These are phyloP conservation scores for Fomitopsis palustris DNA, from an alignment of 1,284 basidiomycete species.

Conservation along the genomic window DNA sequence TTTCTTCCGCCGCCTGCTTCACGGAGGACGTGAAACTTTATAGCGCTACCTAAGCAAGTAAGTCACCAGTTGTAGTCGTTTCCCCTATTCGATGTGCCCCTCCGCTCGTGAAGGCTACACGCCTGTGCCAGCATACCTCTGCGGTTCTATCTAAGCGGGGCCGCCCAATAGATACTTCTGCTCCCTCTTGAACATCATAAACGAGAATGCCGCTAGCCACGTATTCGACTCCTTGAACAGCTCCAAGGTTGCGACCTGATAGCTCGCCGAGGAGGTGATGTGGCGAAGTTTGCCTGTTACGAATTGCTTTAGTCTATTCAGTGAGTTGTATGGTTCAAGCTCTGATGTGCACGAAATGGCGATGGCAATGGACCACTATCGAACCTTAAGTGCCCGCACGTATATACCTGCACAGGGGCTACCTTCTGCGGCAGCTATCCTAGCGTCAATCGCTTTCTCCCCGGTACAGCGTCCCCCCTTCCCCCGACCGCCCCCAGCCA, in stretches of 20 bases:
- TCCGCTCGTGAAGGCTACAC: too few species aligned
- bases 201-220: too few species aligned
- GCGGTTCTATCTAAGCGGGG: too few species aligned
- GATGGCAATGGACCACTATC: background rate
- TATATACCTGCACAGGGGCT: conserved; percentile 2
- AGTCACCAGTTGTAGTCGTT: background rate
- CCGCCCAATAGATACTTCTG: too few species aligned
- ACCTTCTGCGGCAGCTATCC: background rate
- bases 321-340: background rate
- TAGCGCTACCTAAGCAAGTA: background rate
- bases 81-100: too few species aligned
- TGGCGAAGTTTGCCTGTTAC: too few species aligned
- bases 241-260: too few species aligned
- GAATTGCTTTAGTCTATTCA: background rate
- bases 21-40: background rate
- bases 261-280: too few species aligned
- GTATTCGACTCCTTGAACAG: too few species aligned
- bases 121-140: too few species aligned
- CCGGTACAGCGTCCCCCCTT: background rate
- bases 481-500: conserved; percentile 9
- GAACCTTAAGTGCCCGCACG: background rate
- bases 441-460: background rate
- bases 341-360: background rate
- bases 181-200: too few species aligned
- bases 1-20: conserved; percentile 2